phyloP scores from a whole-genome alignment of 345 rosid genomes.

The Eucalyptus sideroxylon region DNA sequence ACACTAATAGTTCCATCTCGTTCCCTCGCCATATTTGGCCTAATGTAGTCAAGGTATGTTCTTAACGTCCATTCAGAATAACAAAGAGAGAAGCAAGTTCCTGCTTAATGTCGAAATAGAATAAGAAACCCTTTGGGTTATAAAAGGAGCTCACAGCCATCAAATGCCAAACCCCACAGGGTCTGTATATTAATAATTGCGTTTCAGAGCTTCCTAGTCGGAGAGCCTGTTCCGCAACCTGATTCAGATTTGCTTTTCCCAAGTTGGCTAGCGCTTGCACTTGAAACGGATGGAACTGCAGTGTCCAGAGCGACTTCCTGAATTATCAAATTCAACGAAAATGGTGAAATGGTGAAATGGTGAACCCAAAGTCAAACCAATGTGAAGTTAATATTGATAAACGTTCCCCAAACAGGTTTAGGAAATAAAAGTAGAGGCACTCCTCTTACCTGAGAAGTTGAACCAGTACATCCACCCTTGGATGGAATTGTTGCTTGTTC shows the following conservation, averaged over 20 bases:
- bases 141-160: neutral
- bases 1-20: too few relatives aligned
- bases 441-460: neutral
- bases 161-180: neutral
- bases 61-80: too few relatives aligned
- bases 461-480: neutral
- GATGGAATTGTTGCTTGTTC: neutral
- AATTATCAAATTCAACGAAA: neutral
- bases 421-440: neutral
- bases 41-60: too few relatives aligned
- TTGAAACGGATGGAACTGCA: neutral
- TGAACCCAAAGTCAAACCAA: neutral
- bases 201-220: neutral
- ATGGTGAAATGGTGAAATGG: neutral
- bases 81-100: neutral
- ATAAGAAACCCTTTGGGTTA: neutral
- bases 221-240: neutral
- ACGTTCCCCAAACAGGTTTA: neutral
- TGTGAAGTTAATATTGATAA: neutral
- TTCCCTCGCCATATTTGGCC: too few relatives aligned
- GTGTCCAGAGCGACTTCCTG: neutral
- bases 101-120: neutral
- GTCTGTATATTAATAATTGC: neutral
- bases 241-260: neutral
- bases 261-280: neutral